Evolutionary conservation across 2,329 filamentous ascomycete species (phyloP).

Genomic region (Cercospora beticola): DNA sequence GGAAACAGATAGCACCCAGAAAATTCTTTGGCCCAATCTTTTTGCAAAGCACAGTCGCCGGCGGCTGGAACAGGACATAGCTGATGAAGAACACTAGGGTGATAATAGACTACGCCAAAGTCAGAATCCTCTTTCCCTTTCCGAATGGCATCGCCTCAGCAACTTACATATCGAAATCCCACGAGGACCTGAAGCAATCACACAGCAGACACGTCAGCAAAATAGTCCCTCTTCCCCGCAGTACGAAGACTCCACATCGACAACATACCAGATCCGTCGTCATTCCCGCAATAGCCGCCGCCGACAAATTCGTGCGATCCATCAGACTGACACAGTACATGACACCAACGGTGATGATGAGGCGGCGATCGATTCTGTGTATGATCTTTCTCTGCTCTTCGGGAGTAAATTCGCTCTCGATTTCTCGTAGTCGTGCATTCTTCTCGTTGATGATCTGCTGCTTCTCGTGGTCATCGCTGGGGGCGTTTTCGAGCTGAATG

Average conservation of each 20-base stretch:
- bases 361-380: constrained; percentile 60
- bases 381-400: constrained; percentile 54
- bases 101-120: constrained; percentile 55
- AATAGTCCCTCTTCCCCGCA: neutral
- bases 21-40: constrained; percentile 53
- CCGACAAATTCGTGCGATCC: constrained; percentile 74
- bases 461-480: constrained; percentile 5
- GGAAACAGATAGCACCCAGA: constrained; percentile 39
- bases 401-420: constrained; percentile 24
- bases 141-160: neutral
- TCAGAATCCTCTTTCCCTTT: constrained; percentile 21
- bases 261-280: constrained; percentile 35
- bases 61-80: constrained; percentile 69
- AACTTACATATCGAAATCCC: neutral
- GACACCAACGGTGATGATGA: constrained; percentile 45
- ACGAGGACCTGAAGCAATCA: neutral
- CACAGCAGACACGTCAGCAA: neutral
- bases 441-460: constrained; percentile 4
- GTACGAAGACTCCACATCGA: neutral
- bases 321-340: constrained; percentile 28
- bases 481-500: constrained; percentile 3
- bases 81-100: constrained; percentile 71
- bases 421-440: constrained; percentile 7
- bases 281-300: constrained; percentile 68
- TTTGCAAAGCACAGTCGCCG: constrained; percentile 65